Conservation (phyloP, 1,139 yeast genomes). For the Candida sanyaensis region DNA sequence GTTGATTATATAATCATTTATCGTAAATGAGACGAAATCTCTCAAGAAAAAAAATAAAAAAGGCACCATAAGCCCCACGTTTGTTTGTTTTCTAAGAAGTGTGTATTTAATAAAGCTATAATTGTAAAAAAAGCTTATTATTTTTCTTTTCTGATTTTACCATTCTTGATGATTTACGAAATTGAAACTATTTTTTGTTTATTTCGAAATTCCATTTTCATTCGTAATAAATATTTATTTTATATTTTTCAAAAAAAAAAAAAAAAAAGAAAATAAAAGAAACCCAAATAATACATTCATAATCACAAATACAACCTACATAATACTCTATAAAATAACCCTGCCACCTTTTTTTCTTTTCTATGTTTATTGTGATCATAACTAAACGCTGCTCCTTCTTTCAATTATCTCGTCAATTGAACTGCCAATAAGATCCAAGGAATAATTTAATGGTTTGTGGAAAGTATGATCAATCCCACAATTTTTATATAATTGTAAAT, state of each 20-base stretch:
- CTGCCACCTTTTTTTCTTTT: neutral
- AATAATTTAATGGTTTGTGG: conserved; percentile 40
- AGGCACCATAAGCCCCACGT: too few relatives aligned
- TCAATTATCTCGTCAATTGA: conserved; percentile 14
- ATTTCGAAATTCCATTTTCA: neutral
- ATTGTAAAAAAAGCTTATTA: too few relatives aligned
- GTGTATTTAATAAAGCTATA: too few relatives aligned
- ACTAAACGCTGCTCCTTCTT: conserved; percentile 2
- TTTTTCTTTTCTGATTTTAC: too few relatives aligned
- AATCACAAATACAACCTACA: neutral
- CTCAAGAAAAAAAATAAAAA: too few relatives aligned
- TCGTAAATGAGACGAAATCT: too few relatives aligned
- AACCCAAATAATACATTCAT: neutral
- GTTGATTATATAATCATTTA: too few relatives aligned
- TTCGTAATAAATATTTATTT: too few relatives aligned
- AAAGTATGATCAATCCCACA: conserved; percentile 46
- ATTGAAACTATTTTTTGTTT: neutral
- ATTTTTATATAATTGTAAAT: conserved; percentile 29
- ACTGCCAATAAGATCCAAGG: conserved; percentile 12
- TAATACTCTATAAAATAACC: neutral
- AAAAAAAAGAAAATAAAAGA: neutral
- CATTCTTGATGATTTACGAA: too few relatives aligned
- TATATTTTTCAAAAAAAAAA: too few relatives aligned
- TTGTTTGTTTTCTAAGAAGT: too few relatives aligned
- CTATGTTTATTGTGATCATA: neutral